phyloP scores from a whole-genome alignment of 139 green algal species.

The Chlorella sp. region DNA sequence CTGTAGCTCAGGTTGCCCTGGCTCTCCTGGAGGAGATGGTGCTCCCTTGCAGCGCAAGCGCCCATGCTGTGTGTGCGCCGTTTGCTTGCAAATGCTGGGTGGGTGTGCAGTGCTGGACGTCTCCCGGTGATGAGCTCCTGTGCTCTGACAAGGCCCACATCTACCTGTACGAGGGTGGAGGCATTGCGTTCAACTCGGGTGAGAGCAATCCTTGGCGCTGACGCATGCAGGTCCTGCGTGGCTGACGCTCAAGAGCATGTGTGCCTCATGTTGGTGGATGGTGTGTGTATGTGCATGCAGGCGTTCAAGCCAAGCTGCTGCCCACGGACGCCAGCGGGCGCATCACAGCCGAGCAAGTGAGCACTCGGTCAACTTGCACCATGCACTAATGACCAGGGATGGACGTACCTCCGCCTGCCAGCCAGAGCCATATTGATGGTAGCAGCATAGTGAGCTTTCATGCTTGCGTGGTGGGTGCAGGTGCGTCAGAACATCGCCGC shows the following conservation, averaged over 20 bases:
- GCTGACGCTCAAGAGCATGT: background rate
- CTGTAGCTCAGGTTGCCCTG: too few species aligned
- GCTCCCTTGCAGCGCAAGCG: too few species aligned
- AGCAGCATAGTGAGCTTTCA: background rate
- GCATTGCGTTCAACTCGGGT: conserved; percentile 47
- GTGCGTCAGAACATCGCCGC: conserved; percentile 25
- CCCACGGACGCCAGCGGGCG: background rate
- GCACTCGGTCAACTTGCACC: background rate
- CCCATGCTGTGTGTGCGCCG: too few species aligned
- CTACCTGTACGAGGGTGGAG: conserved; percentile 48
- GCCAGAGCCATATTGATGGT: background rate
- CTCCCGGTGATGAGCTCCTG: conserved; percentile 38
- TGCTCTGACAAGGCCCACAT: conserved; percentile 46
- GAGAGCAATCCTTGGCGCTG: too few species aligned
- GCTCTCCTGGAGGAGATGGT: too few species aligned
- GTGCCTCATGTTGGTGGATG: background rate
- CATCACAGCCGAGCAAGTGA: background rate
- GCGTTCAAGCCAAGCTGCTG: conserved; percentile 3
- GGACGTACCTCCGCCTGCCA: background rate
- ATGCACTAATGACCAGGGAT: background rate
- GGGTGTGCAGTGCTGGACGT: too few species aligned
- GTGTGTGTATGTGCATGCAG: background rate
- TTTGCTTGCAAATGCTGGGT: too few species aligned
- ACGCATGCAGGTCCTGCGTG: too few species aligned
- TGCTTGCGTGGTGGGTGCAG: conserved; percentile 3